A percentile compares a stretch with the other conserved stretches of the same genome.
phyloP scores from a whole-genome alignment of 192 early-diverging fungal species.

The Fimicolochytrium jonesii region DNA sequence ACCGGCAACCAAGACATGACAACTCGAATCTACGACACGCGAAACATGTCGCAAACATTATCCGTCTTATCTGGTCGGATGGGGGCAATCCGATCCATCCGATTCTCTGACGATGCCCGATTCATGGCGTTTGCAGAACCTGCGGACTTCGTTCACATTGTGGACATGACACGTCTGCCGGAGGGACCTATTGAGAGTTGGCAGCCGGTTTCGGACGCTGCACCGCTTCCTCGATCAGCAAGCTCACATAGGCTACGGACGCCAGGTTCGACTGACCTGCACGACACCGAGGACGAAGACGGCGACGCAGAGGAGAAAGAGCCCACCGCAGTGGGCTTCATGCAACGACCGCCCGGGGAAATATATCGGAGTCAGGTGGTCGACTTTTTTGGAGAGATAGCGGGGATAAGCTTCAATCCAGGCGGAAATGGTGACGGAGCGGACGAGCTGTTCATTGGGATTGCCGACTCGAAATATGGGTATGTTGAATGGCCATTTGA shows the following conservation, averaged over 20 bases:
- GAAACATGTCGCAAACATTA: conserved; percentile 51
- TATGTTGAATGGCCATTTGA: too few species aligned
- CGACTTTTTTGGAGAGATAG: conserved; percentile 71
- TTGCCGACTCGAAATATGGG: conserved; percentile 32
- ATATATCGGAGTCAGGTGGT: conserved; percentile 43
- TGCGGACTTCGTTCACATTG: conserved; percentile 65
- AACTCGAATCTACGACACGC: conserved; percentile 60
- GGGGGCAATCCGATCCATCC: conserved; percentile 57
- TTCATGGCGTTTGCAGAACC: conserved; percentile 58
- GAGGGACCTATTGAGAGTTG: neutral
- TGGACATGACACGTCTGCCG: conserved; percentile 26
- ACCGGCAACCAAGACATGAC: conserved; percentile 64
- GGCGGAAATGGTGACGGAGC: conserved; percentile 29
- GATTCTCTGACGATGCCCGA: conserved; percentile 52
- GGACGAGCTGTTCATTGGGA: conserved; percentile 54
- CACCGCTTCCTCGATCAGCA: too few species aligned
- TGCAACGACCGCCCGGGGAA: neutral
- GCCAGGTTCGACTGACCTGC: too few species aligned
- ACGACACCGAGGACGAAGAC: conserved; percentile 12
- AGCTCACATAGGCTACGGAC: too few species aligned
- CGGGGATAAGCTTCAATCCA: conserved; percentile 56
- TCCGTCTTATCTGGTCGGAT: conserved; percentile 44
- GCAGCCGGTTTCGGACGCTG: too few species aligned
- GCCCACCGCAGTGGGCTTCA: too few species aligned
- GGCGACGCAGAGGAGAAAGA: too few species aligned